A percentile compares a stretch with the other conserved stretches of the same genome.
phyloP scores from a whole-genome alignment of 2,329 filamentous ascomycete species.

The Fusarium heterosporum region DNA sequence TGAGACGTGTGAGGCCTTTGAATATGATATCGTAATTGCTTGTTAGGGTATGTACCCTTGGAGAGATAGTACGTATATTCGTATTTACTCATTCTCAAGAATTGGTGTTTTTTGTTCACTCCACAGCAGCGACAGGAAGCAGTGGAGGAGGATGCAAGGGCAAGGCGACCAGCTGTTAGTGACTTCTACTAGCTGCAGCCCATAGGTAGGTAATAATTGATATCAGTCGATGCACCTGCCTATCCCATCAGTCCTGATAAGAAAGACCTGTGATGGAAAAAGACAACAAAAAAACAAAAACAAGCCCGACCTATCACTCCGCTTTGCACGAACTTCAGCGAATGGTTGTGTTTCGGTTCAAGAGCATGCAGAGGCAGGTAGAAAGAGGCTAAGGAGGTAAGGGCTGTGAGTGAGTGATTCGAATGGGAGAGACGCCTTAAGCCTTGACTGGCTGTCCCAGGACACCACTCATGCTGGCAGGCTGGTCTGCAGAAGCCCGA shows the following conservation, averaged over 20 bases:
- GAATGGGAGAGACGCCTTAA: constrained; percentile 35
- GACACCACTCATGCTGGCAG: constrained; percentile 30
- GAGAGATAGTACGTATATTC: not conserved
- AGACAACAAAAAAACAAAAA: constrained; percentile 2
- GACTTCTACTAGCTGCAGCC: constrained; percentile 4
- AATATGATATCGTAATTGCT: constrained; percentile 15
- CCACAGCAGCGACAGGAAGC: not conserved
- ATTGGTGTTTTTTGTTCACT: not conserved
- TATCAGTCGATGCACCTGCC: constrained; percentile 28
- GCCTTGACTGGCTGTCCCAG: constrained; percentile 40
- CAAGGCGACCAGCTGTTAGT: not conserved
- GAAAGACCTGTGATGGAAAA: constrained; percentile 9
- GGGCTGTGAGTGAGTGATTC: constrained; percentile 26
- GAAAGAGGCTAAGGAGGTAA: constrained; percentile 29
- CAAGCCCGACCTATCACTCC: constrained; percentile 24
- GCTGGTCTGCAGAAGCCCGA: constrained; percentile 37
- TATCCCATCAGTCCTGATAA: constrained; percentile 32
- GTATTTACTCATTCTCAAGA: not conserved
- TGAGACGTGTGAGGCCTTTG: constrained; percentile 39
- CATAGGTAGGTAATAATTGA: not conserved
- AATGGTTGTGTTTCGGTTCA: constrained; percentile 40
- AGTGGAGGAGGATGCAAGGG: constrained; percentile 9
- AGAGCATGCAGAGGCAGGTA: constrained; percentile 36
- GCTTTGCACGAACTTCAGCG: constrained; percentile 40
- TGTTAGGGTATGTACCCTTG: not conserved